Evolutionary conservation across 805 yeast species (phyloP).

Genomic region (Starmerella bombi): DNA sequence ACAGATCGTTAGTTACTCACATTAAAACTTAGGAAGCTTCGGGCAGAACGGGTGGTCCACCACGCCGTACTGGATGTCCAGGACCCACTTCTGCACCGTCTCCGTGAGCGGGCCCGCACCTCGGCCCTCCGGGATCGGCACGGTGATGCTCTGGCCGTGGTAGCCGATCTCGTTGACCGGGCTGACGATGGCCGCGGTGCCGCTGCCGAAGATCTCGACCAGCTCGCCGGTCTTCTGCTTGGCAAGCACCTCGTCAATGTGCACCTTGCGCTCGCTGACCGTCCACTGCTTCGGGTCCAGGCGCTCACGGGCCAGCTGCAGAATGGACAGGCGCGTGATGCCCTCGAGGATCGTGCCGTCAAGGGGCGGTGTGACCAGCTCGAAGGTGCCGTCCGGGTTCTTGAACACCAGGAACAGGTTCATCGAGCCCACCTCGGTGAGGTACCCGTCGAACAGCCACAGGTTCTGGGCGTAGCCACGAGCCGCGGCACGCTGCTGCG

Average conservation of each 20-base stretch:
- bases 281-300: slow-evolving; percentile 69
- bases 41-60: slow-evolving; percentile 40
- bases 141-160: slow-evolving; percentile 55
- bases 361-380: slow-evolving; percentile 87
- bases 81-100: slow-evolving; percentile 71
- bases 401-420: slow-evolving; percentile 80
- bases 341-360: slow-evolving; percentile 97
- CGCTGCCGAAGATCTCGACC: slow-evolving; percentile 91
- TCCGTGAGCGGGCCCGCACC: slow-evolving; percentile 53
- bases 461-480: slow-evolving; percentile 92
- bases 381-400: slow-evolving; percentile 68
- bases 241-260: slow-evolving; percentile 69
- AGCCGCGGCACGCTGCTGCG: slow-evolving; percentile 77
- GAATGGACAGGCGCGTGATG: slow-evolving; percentile 83
- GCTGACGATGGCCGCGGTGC: slow-evolving; percentile 94
- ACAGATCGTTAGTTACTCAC: background rate
- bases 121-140: slow-evolving; percentile 71
- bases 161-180: slow-evolving; percentile 84
- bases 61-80: slow-evolving; percentile 79
- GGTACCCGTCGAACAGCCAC: slow-evolving; percentile 79
- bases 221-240: slow-evolving; percentile 68
- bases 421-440: slow-evolving; percentile 98
- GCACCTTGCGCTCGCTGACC: slow-evolving; percentile 67
- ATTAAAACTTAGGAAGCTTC: slow-evolving; percentile 6
- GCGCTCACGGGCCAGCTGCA: slow-evolving; percentile 61